Evolutionary conservation across 345 rosid species (phyloP).

Genomic region (Reutealis trisperma): DNA sequence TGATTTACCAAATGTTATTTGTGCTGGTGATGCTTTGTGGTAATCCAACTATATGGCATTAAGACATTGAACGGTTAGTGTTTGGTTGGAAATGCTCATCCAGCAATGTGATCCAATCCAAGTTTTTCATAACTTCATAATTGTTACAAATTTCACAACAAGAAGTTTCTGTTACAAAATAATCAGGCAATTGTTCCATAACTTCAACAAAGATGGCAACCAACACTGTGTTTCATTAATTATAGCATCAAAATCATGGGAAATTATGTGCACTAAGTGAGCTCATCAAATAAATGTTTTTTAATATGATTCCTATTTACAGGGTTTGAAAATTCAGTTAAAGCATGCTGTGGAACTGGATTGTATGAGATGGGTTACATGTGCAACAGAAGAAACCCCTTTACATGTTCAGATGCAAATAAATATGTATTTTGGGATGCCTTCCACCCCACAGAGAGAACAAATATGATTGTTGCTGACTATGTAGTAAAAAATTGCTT

Average conservation of each 20-base stretch:
- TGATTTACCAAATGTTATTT: no score
- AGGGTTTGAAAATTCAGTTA: slow-evolving; percentile 16
- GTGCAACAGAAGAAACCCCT: slow-evolving; percentile 16
- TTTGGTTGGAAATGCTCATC: no score
- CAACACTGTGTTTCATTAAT: background rate
- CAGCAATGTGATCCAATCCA: no score
- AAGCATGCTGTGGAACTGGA: slow-evolving; percentile 24
- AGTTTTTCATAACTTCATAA: no score
- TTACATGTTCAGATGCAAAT: slow-evolving; percentile 21
- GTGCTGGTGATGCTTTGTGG: no score
- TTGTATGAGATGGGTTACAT: slow-evolving; percentile 20
- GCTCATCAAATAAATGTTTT: background rate
- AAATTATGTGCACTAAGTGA: background rate
- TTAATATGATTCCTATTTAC: background rate
- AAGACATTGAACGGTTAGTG: no score
- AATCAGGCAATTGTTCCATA: no score
- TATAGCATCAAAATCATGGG: background rate
- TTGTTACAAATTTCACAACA: no score
- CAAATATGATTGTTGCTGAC: slow-evolving; percentile 12
- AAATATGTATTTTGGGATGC: slow-evolving; percentile 25
- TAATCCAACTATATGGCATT: no score
- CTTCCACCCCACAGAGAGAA: slow-evolving; percentile 21
- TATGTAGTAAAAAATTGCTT: slow-evolving; percentile 8
- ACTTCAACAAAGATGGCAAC: background rate
- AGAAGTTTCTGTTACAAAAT: background rate